Percentiles rank a stretch among this genome's conserved stretches.
Conservation (phyloP, 1,139 yeast species). For the Lodderomyces oxycetoniae region DNA sequence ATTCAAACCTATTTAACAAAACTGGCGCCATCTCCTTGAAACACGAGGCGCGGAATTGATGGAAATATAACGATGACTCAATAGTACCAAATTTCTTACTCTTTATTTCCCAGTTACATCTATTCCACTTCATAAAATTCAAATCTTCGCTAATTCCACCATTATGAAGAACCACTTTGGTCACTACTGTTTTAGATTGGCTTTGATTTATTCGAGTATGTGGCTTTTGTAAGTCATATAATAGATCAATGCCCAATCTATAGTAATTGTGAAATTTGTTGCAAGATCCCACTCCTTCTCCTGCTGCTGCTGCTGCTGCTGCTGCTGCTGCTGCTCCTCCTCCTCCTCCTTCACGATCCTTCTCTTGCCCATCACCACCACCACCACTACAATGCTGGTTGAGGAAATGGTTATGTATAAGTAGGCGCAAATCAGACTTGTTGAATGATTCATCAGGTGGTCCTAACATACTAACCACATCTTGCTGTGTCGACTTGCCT, state of each 20-base stretch:
- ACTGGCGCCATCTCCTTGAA: constrained; percentile 33
- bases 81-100: constrained; percentile 12
- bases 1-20: constrained; percentile 45
- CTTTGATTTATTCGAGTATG: constrained; percentile 12
- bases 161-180: constrained; percentile 45
- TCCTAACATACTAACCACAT: constrained; percentile 43
- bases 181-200: constrained; percentile 13
- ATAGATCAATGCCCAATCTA: constrained; percentile 48
- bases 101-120: constrained; percentile 34
- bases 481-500: constrained; percentile 48
- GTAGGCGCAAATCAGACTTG: constrained; percentile 43
- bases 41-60: constrained; percentile 26
- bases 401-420: constrained; percentile 36
- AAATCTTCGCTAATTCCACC: constrained; percentile 46
- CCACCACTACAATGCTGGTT: constrained; percentile 6
- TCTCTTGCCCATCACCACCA: constrained; percentile 1
- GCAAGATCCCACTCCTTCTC: background rate
- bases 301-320: background rate
- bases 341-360: constrained; percentile 8
- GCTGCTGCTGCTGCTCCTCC: too few species aligned
- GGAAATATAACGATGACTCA: constrained; percentile 31
- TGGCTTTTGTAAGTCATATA: constrained; percentile 36
- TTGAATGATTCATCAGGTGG: constrained; percentile 54
- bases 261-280: constrained; percentile 54
- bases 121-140: constrained; percentile 49